Evolutionary conservation across 306 rosid species (phyloP), one percentile per base, ranked within the genome.

Genomic region (Oemleria cerasiformis): DNA sequence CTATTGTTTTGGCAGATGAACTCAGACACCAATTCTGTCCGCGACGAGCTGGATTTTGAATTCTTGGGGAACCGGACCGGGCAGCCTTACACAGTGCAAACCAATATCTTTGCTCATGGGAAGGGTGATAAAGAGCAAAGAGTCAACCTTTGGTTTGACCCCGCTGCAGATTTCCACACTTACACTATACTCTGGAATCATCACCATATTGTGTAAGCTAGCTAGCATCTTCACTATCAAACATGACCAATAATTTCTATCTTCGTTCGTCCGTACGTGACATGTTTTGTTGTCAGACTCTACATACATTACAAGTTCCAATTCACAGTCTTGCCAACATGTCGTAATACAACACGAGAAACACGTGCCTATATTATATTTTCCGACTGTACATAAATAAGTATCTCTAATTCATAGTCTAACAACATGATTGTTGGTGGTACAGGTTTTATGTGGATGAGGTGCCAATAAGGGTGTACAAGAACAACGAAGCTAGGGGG

Each of bases 111-210:
- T 45, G 92, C 96, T 65, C 88, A 73, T 14, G 98, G 98, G 49
- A 86, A 89, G 70, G 98, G 98, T 1, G 80, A 91, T 11, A 85
- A 92, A 77, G 98, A 94, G 58, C 90, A 94, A 77, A 81, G 98
- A 59, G 82, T 94, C 34, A 94, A 94, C 72, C 96, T 94, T 12
- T 94, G 98, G 98, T 94, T 94, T 63, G 97, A 94, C 43, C 98
- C 98, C 43, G 49, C 98, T 6, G 80, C 81, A 0, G 88, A 80
- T 17, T 94, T 83, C 76, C 98, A 94, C 79, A 89, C 90, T n/a
- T 94, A 94, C 75, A 63, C 95, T 21, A 89, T 94, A 9, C 53
- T 81, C 7, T 94, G 97, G 97, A 89, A 83, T 58, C 97, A 84
- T 80, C 75, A 3, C 72, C 87, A 75, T 53, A 80, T 87, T 59